Evolutionary conservation across 2,329 filamentous ascomycete genomes (phyloP).

Genomic region (Phialophora tarda): DNA sequence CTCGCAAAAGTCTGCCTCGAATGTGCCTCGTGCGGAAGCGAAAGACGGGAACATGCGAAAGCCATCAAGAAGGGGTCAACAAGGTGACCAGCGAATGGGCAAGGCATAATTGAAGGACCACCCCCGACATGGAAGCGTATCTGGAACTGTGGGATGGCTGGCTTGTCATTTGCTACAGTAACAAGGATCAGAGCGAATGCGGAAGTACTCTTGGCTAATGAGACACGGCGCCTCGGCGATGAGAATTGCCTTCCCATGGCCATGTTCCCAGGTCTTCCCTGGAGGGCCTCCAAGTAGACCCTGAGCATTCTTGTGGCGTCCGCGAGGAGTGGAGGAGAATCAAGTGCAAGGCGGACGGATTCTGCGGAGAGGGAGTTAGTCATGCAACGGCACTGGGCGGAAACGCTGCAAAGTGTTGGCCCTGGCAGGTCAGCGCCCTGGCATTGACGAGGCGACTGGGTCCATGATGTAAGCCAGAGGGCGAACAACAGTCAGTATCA

Average conservation of each 20-base stretch:
- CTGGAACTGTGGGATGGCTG: neutral
- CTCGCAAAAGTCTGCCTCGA: constrained; percentile 2
- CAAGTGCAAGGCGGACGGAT: constrained; percentile 13
- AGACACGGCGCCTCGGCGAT: neutral
- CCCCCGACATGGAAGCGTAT: neutral
- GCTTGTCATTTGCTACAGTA: neutral
- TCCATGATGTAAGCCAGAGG: constrained; percentile 6
- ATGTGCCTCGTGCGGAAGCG: neutral
- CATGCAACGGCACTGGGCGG: neutral
- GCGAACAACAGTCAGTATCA: neutral
- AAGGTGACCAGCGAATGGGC: neutral
- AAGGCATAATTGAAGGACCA: neutral
- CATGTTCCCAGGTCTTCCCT: neutral
- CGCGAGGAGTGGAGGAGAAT: neutral
- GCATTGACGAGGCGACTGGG: neutral
- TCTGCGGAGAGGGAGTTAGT: constrained; percentile 7
- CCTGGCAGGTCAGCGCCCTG: neutral
- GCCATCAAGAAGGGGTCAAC: neutral
- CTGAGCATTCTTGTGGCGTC: neutral
- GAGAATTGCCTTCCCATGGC: neutral
- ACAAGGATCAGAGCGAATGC: neutral
- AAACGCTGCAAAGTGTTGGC: neutral
- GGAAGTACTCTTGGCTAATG: constrained; percentile 4
- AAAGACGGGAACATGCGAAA: neutral
- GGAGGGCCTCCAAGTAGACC: neutral